These are phyloP conservation scores for Gossypium bickii DNA, from an alignment of 345 rosid genomes.

Conservation along the genomic window DNA sequence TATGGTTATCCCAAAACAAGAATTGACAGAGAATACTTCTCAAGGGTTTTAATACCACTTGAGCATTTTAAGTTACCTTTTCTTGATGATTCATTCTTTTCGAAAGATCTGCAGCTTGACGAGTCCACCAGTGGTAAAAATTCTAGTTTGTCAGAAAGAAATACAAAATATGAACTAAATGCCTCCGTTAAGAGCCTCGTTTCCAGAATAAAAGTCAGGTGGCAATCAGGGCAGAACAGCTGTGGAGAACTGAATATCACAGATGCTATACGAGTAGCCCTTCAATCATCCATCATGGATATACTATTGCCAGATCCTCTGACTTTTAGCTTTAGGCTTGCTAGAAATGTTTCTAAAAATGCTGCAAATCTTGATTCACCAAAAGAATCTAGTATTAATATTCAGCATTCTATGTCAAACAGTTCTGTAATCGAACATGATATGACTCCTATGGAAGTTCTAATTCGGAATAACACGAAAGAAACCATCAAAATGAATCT, in stretches of 20 bases:
- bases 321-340: slow-evolving; percentile 84
- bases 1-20: slow-evolving; percentile 78
- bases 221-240: slow-evolving; percentile 97
- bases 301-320: slow-evolving; percentile 94
- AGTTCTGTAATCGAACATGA: slow-evolving; percentile 68
- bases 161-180: slow-evolving; percentile 78
- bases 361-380: slow-evolving; percentile 18
- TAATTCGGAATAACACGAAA: slow-evolving; percentile 83
- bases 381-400: slow-evolving; percentile 24
- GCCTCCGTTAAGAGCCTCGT: slow-evolving; percentile 78
- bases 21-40: slow-evolving; percentile 85
- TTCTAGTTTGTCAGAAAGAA: slow-evolving; percentile 79
- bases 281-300: slow-evolving; percentile 90
- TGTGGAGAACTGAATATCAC: slow-evolving; percentile 86
- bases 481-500: slow-evolving; percentile 79
- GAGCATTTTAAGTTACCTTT: slow-evolving; percentile 94
- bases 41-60: slow-evolving; percentile 88
- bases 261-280: slow-evolving; percentile 86
- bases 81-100: slow-evolving; percentile 83
- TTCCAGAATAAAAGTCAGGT: slow-evolving; percentile 86
- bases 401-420: slow-evolving; percentile 28
- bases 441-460: slow-evolving; percentile 86
- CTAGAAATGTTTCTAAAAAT: slow-evolving; percentile 32
- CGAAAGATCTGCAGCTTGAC: slow-evolving; percentile 58
- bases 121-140: slow-evolving; percentile 35